phyloP scores from a whole-genome alignment of 2,329 filamentous ascomycete genomes.

The Cercospora zeae-maydis region DNA sequence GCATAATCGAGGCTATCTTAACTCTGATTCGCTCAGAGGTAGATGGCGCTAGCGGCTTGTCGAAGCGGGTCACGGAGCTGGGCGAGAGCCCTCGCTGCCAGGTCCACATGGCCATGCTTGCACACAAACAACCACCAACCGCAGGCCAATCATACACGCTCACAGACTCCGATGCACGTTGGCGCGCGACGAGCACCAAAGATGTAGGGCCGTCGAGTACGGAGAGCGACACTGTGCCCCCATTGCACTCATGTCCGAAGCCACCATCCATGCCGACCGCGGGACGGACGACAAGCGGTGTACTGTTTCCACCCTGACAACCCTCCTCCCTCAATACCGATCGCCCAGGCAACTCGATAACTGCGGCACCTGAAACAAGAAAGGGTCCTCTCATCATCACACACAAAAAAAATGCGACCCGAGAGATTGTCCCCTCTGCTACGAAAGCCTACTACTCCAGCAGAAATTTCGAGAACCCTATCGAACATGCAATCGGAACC shows the following conservation, averaged over 20 bases:
- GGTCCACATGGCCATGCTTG: neutral
- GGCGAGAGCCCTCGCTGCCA: conserved; percentile 5
- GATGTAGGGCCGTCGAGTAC: neutral
- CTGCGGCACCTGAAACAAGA: neutral
- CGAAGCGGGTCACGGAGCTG: neutral
- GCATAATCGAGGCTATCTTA: neutral
- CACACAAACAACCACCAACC: neutral
- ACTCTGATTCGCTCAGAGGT: neutral
- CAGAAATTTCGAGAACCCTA: neutral
- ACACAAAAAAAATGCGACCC: too few relatives aligned
- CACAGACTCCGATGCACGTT: neutral
- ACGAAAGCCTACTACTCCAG: too few relatives aligned
- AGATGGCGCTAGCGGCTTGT: neutral
- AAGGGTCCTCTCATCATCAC: too few relatives aligned
- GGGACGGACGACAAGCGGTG: too few relatives aligned
- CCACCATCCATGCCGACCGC: too few relatives aligned
- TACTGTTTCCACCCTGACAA: neutral
- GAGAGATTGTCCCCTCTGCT: too few relatives aligned
- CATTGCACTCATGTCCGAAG: too few relatives aligned
- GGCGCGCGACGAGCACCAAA: neutral
- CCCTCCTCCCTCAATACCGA: neutral
- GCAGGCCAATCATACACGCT: neutral
- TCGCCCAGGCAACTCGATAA: neutral
- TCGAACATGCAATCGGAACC: neutral
- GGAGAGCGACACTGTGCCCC: neutral